Evolutionary conservation across 2,329 filamentous ascomycete genomes (phyloP).

Genomic region (Pseudogymnoascus sp.): DNA sequence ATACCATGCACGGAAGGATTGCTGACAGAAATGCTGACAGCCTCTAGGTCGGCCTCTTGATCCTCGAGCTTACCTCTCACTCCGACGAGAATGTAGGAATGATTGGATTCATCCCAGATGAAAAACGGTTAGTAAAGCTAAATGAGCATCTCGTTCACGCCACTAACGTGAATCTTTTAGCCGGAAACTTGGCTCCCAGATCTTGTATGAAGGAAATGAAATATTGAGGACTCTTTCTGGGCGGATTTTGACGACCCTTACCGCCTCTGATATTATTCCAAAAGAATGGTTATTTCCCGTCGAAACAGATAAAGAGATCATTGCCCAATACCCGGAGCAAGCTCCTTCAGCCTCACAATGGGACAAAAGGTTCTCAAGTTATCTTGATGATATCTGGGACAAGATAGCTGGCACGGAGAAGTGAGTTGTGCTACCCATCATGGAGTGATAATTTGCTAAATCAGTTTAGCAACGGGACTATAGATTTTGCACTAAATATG

Average conservation of each 20-base stretch:
- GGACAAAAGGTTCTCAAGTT: constrained; percentile 3
- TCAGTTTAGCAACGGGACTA: neutral
- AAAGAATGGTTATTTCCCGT: neutral
- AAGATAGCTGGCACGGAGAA: neutral
- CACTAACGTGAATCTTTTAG: neutral
- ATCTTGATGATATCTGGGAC: constrained; percentile 5
- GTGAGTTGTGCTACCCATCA: neutral
- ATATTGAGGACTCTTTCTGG: constrained; percentile 4
- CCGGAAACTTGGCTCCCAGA: neutral
- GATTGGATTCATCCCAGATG: neutral
- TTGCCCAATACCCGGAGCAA: neutral
- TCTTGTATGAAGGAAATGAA: constrained; percentile 2
- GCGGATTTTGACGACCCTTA: neutral
- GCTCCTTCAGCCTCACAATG: constrained; percentile 7
- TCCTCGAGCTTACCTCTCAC: neutral
- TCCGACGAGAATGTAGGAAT: neutral
- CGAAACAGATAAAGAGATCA: neutral
- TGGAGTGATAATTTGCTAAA: neutral
- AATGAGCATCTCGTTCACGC: neutral
- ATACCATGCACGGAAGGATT: neutral
- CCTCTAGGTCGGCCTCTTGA: neutral
- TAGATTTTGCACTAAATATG: constrained; percentile 1
- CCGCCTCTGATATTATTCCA: neutral
- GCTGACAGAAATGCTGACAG: neutral
- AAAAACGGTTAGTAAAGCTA: neutral